Percentiles rank a stretch among this genome's conserved stretches.
These are phyloP conservation scores for Penicillium sp. DNA, from an alignment of 2,329 filamentous ascomycete genomes.

Conservation along the genomic window DNA sequence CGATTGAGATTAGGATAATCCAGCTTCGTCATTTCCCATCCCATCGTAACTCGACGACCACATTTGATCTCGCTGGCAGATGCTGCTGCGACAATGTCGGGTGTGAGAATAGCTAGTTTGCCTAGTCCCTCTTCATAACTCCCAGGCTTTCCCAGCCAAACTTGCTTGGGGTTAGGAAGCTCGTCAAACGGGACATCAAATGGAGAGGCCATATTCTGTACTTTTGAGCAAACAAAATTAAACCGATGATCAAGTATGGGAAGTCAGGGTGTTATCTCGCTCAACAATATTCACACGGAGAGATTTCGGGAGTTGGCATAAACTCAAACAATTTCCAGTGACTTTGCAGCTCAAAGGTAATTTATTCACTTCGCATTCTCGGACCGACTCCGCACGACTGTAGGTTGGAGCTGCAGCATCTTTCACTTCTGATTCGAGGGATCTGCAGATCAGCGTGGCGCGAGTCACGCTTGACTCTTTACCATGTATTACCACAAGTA, in stretches of 20 bases:
- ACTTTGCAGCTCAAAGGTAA: not conserved
- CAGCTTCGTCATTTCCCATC: constrained; percentile 59
- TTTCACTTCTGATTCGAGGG: not conserved
- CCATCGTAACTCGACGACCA: constrained; percentile 54
- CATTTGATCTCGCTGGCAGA: constrained; percentile 54
- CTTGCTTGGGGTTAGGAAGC: constrained; percentile 51
- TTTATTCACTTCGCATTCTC: not conserved
- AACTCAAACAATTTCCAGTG: not conserved
- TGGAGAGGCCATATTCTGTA: constrained; percentile 15
- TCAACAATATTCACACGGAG: not conserved
- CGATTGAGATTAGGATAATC: constrained; percentile 58
- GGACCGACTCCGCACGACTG: not conserved
- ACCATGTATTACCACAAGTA: not conserved
- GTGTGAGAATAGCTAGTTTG: constrained; percentile 54
- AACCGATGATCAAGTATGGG: not conserved
- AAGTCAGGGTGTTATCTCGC: not conserved
- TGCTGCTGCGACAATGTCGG: constrained; percentile 52
- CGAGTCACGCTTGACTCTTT: not conserved
- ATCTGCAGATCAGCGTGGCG: not conserved
- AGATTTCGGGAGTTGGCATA: not conserved
- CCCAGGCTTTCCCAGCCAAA: constrained; percentile 50
- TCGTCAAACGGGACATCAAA: constrained; percentile 45
- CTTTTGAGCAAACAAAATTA: not conserved
- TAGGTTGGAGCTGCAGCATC: not conserved
- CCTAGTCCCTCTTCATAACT: constrained; percentile 56